Base-by-base conservation (phyloP, 495 filamentous ascomycete species). In the Chaetomium tenue region DNA sequence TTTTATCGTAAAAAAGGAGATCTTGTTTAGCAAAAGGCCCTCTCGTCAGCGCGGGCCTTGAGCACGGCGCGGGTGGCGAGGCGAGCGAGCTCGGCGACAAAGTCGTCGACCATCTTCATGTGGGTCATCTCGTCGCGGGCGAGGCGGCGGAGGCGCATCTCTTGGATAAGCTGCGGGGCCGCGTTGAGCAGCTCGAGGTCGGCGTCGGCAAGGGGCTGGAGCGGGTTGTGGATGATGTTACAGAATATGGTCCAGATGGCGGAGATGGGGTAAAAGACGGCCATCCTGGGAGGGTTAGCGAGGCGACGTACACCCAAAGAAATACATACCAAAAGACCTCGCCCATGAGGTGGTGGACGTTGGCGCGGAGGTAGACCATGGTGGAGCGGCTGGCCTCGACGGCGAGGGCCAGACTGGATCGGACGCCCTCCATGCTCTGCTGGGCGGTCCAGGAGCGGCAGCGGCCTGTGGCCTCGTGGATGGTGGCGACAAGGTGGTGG, bases 331-430 rank as follows among this genome's bases (percentile, higher is more conserved):
- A 84, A 56, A 82, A 82, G 1, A 80, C 74, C 25, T 80, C 78
- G 0, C 76, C 76, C 1, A 77, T 68, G 8, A 84, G 67, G 0
- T 75, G 76, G 63, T 77, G 72, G 4, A 77, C 74, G 12, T 77
- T 72, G 0, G 75, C 72, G 37, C 79, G 73, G 2, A 83, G 65
- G 54, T 81, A 83, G 22, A 79, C 68, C 5, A 84, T 60, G 0
- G 80, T 83, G 1, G 79, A 82, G 7, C 82, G 80, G 64, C 81
- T 83, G 0, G 82, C 82, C 53, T 84, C 82, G 30, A 85, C 79
- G 5, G 78, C 79, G 3, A 85, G 67, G 0, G 76, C 76, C 2
- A 84, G 69, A 58, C 81, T 83, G 0, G 80, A 81, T 18, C 75
- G 78, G 12, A 85, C 74, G 1, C 81, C 81, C 64, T 79, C 75